A percentile compares a stretch with the other conserved stretches of the same genome.
phyloP scores from a whole-genome alignment of 23 red algal species.

The Gracilaria domingensis region DNA sequence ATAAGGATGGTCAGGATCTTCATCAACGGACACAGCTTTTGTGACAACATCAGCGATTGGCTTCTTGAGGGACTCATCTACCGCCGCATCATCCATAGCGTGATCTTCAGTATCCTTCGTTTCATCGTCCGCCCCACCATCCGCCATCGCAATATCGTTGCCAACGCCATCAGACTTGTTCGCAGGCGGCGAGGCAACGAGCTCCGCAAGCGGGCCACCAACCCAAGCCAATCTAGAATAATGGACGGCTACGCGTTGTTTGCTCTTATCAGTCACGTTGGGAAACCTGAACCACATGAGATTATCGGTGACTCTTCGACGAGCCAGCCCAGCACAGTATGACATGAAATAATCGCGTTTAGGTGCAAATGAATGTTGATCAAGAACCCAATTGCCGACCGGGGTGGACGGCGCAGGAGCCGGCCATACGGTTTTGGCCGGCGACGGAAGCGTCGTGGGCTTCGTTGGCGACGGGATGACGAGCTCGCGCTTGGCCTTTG shows the following conservation, averaged over 20 bases:
- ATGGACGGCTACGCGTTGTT: slow-evolving; percentile 45
- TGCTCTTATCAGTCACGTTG: not conserved
- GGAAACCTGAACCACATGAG: slow-evolving; percentile 68
- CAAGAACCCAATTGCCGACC: slow-evolving; percentile 62
- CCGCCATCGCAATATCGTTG: not conserved
- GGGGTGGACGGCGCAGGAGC: slow-evolving; percentile 49
- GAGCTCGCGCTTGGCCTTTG: slow-evolving; percentile 15
- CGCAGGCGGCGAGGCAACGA: slow-evolving; percentile 13
- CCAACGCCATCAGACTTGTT: not conserved
- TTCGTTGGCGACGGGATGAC: not conserved
- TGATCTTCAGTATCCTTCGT: no score
- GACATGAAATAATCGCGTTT: slow-evolving; percentile 58
- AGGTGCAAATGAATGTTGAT: slow-evolving; percentile 52
- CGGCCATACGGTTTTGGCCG: slow-evolving; percentile 38
- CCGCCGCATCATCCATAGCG: no score
- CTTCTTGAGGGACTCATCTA: no score
- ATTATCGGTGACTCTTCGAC: slow-evolving; percentile 51
- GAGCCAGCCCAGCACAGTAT: slow-evolving; percentile 41
- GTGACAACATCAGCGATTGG: not conserved
- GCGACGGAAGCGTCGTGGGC: slow-evolving; percentile 29
- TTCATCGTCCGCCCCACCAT: not conserved
- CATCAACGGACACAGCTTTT: not conserved
- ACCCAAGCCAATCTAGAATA: slow-evolving; percentile 54
- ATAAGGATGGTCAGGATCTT: slow-evolving; percentile 28
- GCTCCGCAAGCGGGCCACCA: slow-evolving; percentile 54